These are phyloP conservation scores for Rhynchosporium secalis DNA, from an alignment of 2,329 filamentous ascomycete species.

Conservation along the genomic window DNA sequence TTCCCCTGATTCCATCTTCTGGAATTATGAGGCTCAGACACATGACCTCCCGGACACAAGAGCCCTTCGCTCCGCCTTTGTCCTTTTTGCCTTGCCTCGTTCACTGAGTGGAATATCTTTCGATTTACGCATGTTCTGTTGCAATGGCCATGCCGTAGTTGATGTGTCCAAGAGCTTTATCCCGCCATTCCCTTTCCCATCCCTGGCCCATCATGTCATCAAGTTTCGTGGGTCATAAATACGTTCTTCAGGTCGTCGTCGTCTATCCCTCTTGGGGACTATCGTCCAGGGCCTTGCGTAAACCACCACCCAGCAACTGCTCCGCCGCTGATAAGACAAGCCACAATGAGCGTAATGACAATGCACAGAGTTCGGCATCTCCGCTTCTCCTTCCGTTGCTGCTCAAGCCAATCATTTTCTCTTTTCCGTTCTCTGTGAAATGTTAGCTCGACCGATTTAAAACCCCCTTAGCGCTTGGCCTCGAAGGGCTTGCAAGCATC, in stretches of 20 bases:
- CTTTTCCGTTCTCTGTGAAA: neutral
- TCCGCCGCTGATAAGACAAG: constrained; percentile 30
- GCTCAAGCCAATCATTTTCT: constrained; percentile 39
- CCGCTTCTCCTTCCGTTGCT: constrained; percentile 38
- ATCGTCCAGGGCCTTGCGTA: constrained; percentile 18
- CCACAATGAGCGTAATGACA: constrained; percentile 30
- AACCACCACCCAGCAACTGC: constrained; percentile 37
- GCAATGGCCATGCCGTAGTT: neutral
- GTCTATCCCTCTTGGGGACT: neutral
- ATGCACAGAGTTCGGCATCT: constrained; percentile 33
- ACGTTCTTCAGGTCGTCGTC: neutral
- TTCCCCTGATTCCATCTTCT: neutral
- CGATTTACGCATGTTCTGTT: constrained; percentile 1
- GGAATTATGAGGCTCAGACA: neutral
- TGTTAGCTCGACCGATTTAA: neutral
- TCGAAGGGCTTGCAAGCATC: too few species aligned
- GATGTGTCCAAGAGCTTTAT: neutral
- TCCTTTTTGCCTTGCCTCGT: neutral
- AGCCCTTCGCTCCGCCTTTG: neutral
- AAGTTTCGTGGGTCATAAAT: constrained; percentile 10
- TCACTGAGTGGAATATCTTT: too few species aligned
- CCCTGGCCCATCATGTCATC: constrained; percentile 6
- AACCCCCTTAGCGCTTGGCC: too few species aligned
- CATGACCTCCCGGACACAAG: neutral
- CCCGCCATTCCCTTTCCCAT: neutral